Base-by-base conservation (phyloP, 1,139 yeast species). In the Suhomyces kunorum region DNA sequence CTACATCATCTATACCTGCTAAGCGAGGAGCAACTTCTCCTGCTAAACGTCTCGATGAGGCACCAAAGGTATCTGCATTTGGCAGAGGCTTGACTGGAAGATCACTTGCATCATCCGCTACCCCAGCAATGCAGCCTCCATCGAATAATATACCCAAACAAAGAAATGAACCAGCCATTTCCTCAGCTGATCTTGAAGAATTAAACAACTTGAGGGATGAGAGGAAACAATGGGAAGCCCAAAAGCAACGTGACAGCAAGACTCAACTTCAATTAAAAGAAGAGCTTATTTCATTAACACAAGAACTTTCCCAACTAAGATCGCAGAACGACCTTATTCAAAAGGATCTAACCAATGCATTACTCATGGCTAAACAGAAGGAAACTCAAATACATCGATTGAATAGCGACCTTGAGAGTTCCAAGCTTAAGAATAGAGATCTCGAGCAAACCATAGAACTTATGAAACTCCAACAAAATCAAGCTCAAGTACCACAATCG, bases 1-100 rank as follows among this genome's bases (percentile, higher is more conserved):
- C 43, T 7, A 49, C 41, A 49, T 60, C 42, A 47, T 71, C 49
- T 50, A 66, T 83, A 12, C 89, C 88, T 2, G 68, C 84, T 2
- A 83, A 83, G 50, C 67, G 90, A 47, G 71, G 76, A 0, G 85
- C 88, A 0, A 68, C 85, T 0, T 82, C 88, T 0, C 89, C 89
- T 0, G 72, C 79, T 20, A 81, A 80, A 49, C 62, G 77, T 20
- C 58, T 61, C 29, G 60, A 61, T 36, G 58, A 58, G 38, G 45
- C 51, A 3, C 51, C 59, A 7, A 66, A 66, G 44, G 58, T 58
- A 2, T 48, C 66, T 0, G 56, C 67, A 9, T 55, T 51, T 38
- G 66, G 70, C 1, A 56, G 73, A 36, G 65, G 74, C 6, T 56
- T 71, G 24, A 66, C 75, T 0, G 68, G 70, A 1, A 56, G 76